Percentiles rank a stretch among this genome's conserved stretches.
These are phyloP conservation scores for Cercospora nicotianae DNA, from an alignment of 2,329 filamentous ascomycete species.

Conservation along the genomic window DNA sequence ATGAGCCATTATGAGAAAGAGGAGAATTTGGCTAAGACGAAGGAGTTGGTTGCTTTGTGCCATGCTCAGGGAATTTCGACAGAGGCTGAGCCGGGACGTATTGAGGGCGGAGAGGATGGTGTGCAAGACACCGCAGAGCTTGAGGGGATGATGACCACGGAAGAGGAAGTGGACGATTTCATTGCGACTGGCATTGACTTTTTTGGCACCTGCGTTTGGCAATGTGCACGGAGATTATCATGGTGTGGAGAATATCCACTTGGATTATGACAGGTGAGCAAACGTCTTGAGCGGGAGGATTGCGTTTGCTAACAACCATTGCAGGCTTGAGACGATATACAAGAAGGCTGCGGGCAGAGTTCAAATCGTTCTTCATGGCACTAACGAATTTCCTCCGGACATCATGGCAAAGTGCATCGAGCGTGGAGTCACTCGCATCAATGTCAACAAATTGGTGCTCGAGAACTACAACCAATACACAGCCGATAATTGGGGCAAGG, in stretches of 20 bases:
- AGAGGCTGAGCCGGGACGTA: slow-evolving; percentile 70
- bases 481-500: slow-evolving; percentile 51
- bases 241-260: slow-evolving; percentile 59
- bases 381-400: slow-evolving; percentile 57
- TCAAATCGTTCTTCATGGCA: slow-evolving; percentile 58
- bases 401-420: slow-evolving; percentile 57
- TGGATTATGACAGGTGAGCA: slow-evolving; percentile 57
- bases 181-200: slow-evolving; percentile 70
- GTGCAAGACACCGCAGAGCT: slow-evolving; percentile 63
- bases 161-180: slow-evolving; percentile 69
- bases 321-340: slow-evolving; percentile 49
- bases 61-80: slow-evolving; percentile 66
- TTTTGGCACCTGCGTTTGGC: slow-evolving; percentile 72
- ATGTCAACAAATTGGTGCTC: slow-evolving; percentile 61
- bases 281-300: not conserved
- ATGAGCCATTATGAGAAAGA: slow-evolving; percentile 72
- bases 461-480: slow-evolving; percentile 52
- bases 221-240: slow-evolving; percentile 78
- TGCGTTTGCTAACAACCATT: not conserved
- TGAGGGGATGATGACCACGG: slow-evolving; percentile 65
- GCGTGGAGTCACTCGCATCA: slow-evolving; percentile 57
- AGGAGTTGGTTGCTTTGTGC: slow-evolving; percentile 63
- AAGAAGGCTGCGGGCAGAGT: slow-evolving; percentile 51
- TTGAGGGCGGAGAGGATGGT: slow-evolving; percentile 73
- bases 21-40: slow-evolving; percentile 66